Conservation (phyloP, 2,329 filamentous ascomycete genomes). For the Aspergillus proliferans region DNA sequence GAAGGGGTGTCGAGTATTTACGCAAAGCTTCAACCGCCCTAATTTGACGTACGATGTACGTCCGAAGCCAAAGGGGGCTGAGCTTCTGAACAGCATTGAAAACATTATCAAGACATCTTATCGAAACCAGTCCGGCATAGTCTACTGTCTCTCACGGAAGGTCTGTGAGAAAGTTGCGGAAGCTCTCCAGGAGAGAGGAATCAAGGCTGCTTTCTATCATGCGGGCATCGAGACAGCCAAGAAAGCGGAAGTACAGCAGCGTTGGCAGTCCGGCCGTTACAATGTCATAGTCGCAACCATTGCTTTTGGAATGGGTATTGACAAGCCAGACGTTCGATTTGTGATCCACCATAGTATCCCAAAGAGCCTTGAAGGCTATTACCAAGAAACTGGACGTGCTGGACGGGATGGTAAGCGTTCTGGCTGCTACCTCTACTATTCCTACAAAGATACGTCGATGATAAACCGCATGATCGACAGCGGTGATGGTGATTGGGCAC, state of each 20-base stretch:
- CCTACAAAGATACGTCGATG: conserved; percentile 66
- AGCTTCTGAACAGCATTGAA: conserved; percentile 48
- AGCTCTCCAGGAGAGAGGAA: conserved; percentile 56
- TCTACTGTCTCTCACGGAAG: conserved; percentile 85
- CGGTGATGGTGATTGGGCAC: conserved; percentile 67
- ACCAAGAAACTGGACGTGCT: conserved; percentile 93
- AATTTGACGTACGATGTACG: conserved; percentile 87
- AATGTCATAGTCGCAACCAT: conserved; percentile 97
- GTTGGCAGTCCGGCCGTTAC: conserved; percentile 73
- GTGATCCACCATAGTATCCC: conserved; percentile 90
- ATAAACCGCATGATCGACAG: conserved; percentile 76
- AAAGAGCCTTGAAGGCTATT: conserved; percentile 95
- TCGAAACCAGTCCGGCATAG: conserved; percentile 69
- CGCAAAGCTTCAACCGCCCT: conserved; percentile 93
- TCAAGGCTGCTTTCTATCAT: conserved; percentile 80
- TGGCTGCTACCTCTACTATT: conserved; percentile 85
- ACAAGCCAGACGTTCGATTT: conserved; percentile 93
- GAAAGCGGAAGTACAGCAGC: conserved; percentile 64
- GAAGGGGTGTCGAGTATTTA: conserved; percentile 67
- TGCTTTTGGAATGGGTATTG: conserved; percentile 99
- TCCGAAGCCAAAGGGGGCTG: conserved; percentile 58
- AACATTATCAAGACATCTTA: conserved; percentile 64
- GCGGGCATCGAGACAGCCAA: conserved; percentile 64
- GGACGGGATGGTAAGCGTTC: conserved; percentile 84
- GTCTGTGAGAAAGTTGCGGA: conserved; percentile 74